These are phyloP conservation scores for Aureobasidium vineae DNA, from an alignment of 2,329 filamentous ascomycete genomes.

Conservation along the genomic window DNA sequence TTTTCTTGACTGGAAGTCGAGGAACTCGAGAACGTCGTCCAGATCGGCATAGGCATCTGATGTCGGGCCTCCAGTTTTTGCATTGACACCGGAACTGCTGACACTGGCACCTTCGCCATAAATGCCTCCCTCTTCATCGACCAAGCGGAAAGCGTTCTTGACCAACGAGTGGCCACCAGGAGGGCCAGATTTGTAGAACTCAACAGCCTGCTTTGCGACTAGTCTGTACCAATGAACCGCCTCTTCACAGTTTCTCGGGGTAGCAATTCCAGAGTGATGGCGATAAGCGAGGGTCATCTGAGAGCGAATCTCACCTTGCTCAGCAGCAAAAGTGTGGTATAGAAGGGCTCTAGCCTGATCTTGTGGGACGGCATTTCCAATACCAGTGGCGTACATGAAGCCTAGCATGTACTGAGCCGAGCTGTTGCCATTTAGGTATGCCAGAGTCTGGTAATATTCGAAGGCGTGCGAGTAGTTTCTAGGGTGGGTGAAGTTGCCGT, in stretches of 20 bases:
- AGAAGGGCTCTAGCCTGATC: conserved; percentile 90
- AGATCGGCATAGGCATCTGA: conserved; percentile 82
- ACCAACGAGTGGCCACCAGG: conserved; percentile 80
- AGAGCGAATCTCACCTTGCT: conserved; percentile 75
- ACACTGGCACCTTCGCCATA: conserved; percentile 95
- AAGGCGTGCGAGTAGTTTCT: conserved; percentile 78
- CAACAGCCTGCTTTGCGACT: conserved; percentile 89
- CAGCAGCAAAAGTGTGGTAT: conserved; percentile 91
- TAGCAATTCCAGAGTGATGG: conserved; percentile 80
- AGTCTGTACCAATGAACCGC: conserved; percentile 87
- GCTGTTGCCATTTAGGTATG: conserved; percentile 74
- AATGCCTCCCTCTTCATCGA: conserved; percentile 86
- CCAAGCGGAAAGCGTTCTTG: conserved; percentile 77
- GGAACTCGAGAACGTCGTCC: conserved; percentile 91
- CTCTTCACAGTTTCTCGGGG: conserved; percentile 78
- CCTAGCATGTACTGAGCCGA: conserved; percentile 96
- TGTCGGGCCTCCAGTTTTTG: conserved; percentile 67
- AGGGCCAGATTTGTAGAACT: conserved; percentile 83
- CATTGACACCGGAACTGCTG: conserved; percentile 80
- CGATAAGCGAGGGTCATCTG: conserved; percentile 93
- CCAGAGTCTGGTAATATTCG: conserved; percentile 74
- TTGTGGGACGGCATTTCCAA: conserved; percentile 74
- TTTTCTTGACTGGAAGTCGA: conserved; percentile 86
- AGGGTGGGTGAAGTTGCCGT: conserved; percentile 88
- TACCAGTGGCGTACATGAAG: conserved; percentile 90